A percentile compares a stretch with the other conserved stretches of the same genome.
phyloP scores from a whole-genome alignment of 2,329 filamentous ascomycete genomes.

The Monosporascus sp. region DNA sequence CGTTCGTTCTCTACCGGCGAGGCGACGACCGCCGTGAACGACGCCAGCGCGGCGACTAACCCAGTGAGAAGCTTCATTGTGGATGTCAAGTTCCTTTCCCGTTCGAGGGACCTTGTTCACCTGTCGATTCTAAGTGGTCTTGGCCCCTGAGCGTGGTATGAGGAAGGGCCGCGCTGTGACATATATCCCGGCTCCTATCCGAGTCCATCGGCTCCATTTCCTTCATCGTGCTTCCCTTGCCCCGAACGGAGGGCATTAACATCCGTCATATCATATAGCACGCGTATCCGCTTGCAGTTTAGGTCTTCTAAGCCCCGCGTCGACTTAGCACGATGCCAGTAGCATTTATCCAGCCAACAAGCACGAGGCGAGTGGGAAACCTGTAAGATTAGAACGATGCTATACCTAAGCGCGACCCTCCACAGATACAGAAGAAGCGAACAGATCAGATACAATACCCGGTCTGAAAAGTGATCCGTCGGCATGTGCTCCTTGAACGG shows the following conservation, averaged over 20 bases:
- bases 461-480: not conserved
- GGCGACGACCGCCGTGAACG: not conserved
- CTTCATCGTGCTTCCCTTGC: not conserved
- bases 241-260: not conserved
- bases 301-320: too few relatives aligned
- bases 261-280: not conserved
- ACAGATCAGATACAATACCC: not conserved
- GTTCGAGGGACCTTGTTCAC: not conserved
- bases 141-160: not conserved
- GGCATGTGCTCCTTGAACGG: not conserved
- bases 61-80: not conserved
- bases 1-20: not conserved
- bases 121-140: not conserved
- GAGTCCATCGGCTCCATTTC: not conserved
- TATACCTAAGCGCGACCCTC: not conserved
- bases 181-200: not conserved
- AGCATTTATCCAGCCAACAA: not conserved
- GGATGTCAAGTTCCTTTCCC: not conserved
- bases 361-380: not conserved
- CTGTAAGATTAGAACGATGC: not conserved
- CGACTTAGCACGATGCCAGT: too few relatives aligned
- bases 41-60: not conserved
- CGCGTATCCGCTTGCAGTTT: not conserved
- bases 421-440: not conserved
- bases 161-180: not conserved